phyloP scores from a whole-genome alignment of 257 asterid species.

The Solanum dulcamara region DNA sequence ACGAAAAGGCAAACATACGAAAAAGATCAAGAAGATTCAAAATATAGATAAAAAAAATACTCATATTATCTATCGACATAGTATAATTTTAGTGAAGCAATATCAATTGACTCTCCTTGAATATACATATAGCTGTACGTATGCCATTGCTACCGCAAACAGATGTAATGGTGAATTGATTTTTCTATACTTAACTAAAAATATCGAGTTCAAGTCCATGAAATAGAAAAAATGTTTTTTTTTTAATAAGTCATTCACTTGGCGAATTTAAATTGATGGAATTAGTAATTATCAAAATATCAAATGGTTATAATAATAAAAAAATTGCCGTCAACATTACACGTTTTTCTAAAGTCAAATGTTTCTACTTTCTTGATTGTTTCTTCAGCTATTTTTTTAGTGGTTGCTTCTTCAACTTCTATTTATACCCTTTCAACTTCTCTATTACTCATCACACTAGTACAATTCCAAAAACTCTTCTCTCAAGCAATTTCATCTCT shows the following conservation, averaged over 20 bases:
- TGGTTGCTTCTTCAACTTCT: not conserved
- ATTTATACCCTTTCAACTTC: not conserved
- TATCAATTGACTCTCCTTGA: not conserved
- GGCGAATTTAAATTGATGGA: not conserved
- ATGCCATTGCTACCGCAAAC: no score
- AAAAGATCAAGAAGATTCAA: not conserved
- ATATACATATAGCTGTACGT: not conserved
- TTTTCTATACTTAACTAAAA: not conserved
- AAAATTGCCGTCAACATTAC: not conserved
- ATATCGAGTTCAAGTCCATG: not conserved
- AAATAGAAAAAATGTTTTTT: not conserved
- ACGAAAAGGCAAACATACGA: rapidly evolving
- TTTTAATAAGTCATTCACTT: rapidly evolving
- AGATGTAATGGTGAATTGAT: not conserved
- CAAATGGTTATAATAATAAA: not conserved
- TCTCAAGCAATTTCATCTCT: not conserved
- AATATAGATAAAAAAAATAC: not conserved
- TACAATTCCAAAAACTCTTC: not conserved
- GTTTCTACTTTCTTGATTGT: not conserved
- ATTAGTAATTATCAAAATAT: not conserved
- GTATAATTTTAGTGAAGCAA: not conserved
- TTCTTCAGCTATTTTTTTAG: not conserved
- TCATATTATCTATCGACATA: not conserved
- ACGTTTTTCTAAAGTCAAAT: not conserved
- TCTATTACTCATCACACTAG: not conserved